These are phyloP conservation scores for Delonix regia DNA, from an alignment of 306 rosid genomes.

Conservation along the genomic window DNA sequence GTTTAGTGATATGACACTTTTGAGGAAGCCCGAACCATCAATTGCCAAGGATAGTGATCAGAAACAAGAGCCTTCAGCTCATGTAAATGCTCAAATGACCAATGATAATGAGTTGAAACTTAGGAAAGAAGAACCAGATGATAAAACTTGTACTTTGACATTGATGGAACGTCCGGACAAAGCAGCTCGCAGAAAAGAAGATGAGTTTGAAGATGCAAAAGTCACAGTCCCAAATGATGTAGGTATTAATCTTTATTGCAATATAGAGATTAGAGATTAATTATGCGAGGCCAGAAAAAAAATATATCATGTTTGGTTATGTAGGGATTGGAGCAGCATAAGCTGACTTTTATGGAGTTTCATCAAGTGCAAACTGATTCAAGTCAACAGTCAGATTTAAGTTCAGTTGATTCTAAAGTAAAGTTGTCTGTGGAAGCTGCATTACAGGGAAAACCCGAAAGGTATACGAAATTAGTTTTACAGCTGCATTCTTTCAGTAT, in stretches of 20 bases:
- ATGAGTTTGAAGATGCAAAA: constrained; percentile 33
- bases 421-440: constrained; percentile 56
- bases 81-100: constrained; percentile 35
- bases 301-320: constrained; percentile 44
- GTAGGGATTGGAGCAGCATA: constrained; percentile 59
- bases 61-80: constrained; percentile 40
- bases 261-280: constrained; percentile 17
- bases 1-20: constrained; percentile 80
- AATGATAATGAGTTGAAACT: constrained; percentile 38
- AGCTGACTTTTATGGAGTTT: constrained; percentile 46
- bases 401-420: constrained; percentile 46
- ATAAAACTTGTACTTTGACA: constrained; percentile 41
- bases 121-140: constrained; percentile 45
- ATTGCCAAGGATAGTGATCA: constrained; percentile 35
- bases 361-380: constrained; percentile 44
- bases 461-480: constrained; percentile 47
- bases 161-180: constrained; percentile 60
- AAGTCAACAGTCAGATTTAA: constrained; percentile 42
- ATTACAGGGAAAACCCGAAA: constrained; percentile 68
- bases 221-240: constrained; percentile 40
- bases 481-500: constrained; percentile 30
- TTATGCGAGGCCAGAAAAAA: constrained; percentile 12
- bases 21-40: constrained; percentile 74
- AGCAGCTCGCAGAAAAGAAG: constrained; percentile 10
- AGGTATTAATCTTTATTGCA: constrained; percentile 48